A percentile compares a stretch with the other conserved stretches of the same genome.
These are phyloP conservation scores for Collybia nuda DNA, from an alignment of 768 basidiomycete species.

Conservation along the genomic window DNA sequence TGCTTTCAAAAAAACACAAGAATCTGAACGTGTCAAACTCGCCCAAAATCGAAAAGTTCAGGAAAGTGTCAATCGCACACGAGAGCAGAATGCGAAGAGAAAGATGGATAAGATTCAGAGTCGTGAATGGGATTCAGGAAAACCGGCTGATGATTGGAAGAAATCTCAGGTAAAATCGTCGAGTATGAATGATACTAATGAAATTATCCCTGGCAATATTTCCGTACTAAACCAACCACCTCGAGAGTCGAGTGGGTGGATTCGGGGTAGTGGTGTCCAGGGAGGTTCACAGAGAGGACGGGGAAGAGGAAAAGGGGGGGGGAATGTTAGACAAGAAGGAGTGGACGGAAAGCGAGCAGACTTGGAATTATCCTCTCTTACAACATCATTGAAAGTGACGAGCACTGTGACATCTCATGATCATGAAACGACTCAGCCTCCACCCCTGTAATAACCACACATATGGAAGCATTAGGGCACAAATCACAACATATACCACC, in stretches of 20 bases:
- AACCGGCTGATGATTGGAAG: conserved; percentile 38
- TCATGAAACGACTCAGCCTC: no score
- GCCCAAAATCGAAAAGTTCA: conserved; percentile 66
- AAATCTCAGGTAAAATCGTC: conserved; percentile 15
- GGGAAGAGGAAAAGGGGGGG: conserved; percentile 34
- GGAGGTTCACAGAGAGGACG: conserved; percentile 25
- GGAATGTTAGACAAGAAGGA: conserved; percentile 14
- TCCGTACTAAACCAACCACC: conserved; percentile 8
- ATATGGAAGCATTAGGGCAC: no score
- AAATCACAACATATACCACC: no score
- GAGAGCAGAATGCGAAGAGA: conserved; percentile 76
- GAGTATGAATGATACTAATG: conserved; percentile 8
- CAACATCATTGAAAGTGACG: neutral
- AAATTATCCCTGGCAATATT: conserved; percentile 3
- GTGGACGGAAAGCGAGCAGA: no score
- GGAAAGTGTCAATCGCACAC: conserved; percentile 63
- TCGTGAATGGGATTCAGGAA: conserved; percentile 86
- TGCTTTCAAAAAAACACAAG: conserved; percentile 71
- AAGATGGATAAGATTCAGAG: conserved; percentile 80
- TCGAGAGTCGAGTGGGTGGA: conserved; percentile 20
- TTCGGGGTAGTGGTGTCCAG: conserved; percentile 28
- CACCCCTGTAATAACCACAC: no score
- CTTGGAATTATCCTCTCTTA: no score
- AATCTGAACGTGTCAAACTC: conserved; percentile 57
- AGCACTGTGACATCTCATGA: no score